Evolutionary conservation across 2,329 filamentous ascomycete species (phyloP).

Genomic region (Metarhizium robertsii): DNA sequence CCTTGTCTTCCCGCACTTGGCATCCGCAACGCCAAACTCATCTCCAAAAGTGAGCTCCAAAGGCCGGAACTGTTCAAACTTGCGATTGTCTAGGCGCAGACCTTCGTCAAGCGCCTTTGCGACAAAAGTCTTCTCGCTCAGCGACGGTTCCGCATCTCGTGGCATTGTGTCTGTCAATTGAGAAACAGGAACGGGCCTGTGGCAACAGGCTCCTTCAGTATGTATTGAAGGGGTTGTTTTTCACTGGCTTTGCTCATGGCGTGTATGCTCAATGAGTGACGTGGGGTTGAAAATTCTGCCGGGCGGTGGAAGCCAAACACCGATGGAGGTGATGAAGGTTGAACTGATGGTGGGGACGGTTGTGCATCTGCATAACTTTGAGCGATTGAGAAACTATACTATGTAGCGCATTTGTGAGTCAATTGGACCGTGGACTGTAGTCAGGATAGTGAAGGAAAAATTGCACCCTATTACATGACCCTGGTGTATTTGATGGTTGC

Average conservation of each 20-base stretch:
- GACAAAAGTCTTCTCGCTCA: slow-evolving; percentile 82
- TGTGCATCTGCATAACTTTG: too few species aligned
- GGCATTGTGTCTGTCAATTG: slow-evolving; percentile 53
- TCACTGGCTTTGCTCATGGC: neutral
- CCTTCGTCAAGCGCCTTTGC: slow-evolving; percentile 72
- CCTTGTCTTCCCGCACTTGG: slow-evolving; percentile 85
- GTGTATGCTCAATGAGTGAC: neutral
- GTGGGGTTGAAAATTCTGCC: slow-evolving; percentile 33
- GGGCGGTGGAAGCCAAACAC: slow-evolving; percentile 28
- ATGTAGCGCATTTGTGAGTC: too few species aligned
- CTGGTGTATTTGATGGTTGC: too few species aligned
- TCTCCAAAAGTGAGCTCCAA: slow-evolving; percentile 77
- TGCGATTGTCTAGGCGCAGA: slow-evolving; percentile 74
- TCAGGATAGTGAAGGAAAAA: too few species aligned
- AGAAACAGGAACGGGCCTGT: neutral
- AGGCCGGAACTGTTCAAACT: slow-evolving; percentile 69
- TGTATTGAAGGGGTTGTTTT: neutral
- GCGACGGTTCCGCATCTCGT: slow-evolving; percentile 81
- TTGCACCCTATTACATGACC: too few species aligned
- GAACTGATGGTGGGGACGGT: too few species aligned
- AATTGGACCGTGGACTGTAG: too few species aligned
- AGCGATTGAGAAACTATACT: too few species aligned
- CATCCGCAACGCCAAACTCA: slow-evolving; percentile 82
- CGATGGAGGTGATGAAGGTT: too few species aligned
- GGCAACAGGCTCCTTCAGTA: neutral